Evolutionary conservation across 257 asterid species (phyloP), one percentile per base, ranked within the genome.

Genomic region (Coffea canephora): DNA sequence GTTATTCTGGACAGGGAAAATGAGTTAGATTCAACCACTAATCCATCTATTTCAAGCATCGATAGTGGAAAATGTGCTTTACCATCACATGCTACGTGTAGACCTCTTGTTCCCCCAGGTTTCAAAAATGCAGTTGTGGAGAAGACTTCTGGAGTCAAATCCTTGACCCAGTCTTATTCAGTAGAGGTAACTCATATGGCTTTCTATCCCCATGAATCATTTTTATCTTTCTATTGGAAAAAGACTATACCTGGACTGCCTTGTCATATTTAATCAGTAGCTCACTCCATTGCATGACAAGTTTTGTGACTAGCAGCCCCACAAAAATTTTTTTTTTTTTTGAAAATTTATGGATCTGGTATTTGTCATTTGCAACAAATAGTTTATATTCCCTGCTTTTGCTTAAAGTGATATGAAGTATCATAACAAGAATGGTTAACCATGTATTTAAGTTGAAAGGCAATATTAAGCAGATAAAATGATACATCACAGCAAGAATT

Each of bases 91-190:
- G 84, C 91, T 83, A 88, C 91, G 74, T 84, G 87, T 78, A 88
- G 97, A 77, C 97, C 96, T 25, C 98, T 91, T 77, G 84, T 91
- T 71, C 98, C 98, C 19, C 98, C 98, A 13, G 98, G 98, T 67
- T 95, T 95, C 82, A 88, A 79, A 77, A 82, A 61, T 90, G 83
- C 84, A 75, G 79, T 84, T 54, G 79, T 69, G 76, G 98, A 91
- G 69, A 96, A 91, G 90, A 84, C 81, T 86, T 83, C 88, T 85
- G 92, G 87, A 77, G 66, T 85, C 81, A 93, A 88, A 83, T 85
- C 91, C 76, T 78, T 73, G 79, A 80, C 82, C 45, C 89, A 76
- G 73, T 84, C 91, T 84, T 83, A 84, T 77, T 79, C 77, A 77
- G 73, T 89, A 76, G 95, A 89, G 91, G 98, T 94, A 80, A 48